Base-by-base conservation (phyloP, 2,329 filamentous ascomycete species). In the Xylaria sp. region DNA sequence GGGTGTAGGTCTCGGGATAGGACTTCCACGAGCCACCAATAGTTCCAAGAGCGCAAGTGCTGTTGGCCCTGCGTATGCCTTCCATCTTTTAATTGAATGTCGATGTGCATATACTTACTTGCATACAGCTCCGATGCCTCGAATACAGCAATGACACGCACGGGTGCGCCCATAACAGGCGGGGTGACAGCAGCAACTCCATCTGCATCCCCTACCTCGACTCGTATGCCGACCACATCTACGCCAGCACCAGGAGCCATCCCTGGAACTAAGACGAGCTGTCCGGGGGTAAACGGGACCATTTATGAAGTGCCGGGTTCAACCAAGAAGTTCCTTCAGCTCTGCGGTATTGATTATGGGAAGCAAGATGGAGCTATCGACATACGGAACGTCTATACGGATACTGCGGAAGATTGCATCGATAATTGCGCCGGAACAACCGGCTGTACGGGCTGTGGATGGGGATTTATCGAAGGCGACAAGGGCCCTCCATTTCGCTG, bases 281-380 rank as follows among this genome's bases (percentile, higher is more conserved):
- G 84, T 62, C 84, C 84, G 0, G 78, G 77, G 0, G 78, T 81
- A 15, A 84, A 85, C 73, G 81, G 82, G 63, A 85, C 84, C 1
- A 73, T 79, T n/a, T 85, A 83, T 72, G 62, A 76, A 28, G 82
- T 84, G 0, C 80, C 82, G 0, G 78, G 79, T 9, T 82, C 82
- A 3, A 73, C 79, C 8, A 82, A 81, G 69, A 74, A 68, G 9
- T 86, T 86, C 76, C 71, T 81, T 25, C 83, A 82, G 7, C 62
- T 82, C 20, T 86, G 84, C 74, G 84, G 83, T 37, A 73, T 85
- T 64, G 84, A 86, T 75, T 85, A 83, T 73, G 80, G 76, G 68
- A 79, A 80, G n/a, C 54, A 54, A 20, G 69, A 66, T 28, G 75
- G 77, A 10, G 76, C 76, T 1, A 68, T 72, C 7, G 76, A 78